Evolutionary conservation across 2,329 filamentous ascomycete species (phyloP), one percentile per base, ranked within the genome.

Genomic region (Trematosphaeria pertusa): DNA sequence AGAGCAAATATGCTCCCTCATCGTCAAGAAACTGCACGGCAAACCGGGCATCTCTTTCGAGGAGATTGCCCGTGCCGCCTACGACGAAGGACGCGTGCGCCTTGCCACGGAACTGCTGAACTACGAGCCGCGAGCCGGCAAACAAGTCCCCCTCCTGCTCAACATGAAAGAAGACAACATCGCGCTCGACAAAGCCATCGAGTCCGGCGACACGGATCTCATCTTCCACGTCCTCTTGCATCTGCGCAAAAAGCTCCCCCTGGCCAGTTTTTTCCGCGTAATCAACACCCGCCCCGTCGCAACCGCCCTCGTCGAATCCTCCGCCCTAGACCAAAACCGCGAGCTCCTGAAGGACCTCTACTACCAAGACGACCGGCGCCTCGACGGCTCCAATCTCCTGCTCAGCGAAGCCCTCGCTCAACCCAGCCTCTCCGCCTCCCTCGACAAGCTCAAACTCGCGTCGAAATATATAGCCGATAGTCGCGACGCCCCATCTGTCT

Each of bases 101-200:
- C 81, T 99, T 21, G 94, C 94, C 3, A 97, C 92, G 0, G 86
- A 95, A 58, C 79, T 99, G 1, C 80, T 99, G 5, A 95, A 97
- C 63, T 89, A 97, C 64, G 94, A 99, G 66, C 91, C 93, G 8
- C 85, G 94, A 46, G 93, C 91, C 2, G 94, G 93, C n/a, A 90
- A 93, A 56, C 94, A 99, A 73, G 94, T 99, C 0, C 94, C 94
- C 0, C 81, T 99, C 2, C 82, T 99, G 2, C 79, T 99, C 32
- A 91, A 84, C 69, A 97, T 97, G 89, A 92, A 96, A 61, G 92
- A 99, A 71, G 93, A 97, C 56, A 90, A 92, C 56, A 85, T 97
- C 31, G 94, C 94, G 0, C 82, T 99, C 0, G 93, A 97, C 77
- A 99, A 97, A 72, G 93, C 94, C 8, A 90, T 97, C 48, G 91